These are phyloP conservation scores for Hypoxylon rickii DNA, from an alignment of 495 filamentous ascomycete species.

Conservation along the genomic window DNA sequence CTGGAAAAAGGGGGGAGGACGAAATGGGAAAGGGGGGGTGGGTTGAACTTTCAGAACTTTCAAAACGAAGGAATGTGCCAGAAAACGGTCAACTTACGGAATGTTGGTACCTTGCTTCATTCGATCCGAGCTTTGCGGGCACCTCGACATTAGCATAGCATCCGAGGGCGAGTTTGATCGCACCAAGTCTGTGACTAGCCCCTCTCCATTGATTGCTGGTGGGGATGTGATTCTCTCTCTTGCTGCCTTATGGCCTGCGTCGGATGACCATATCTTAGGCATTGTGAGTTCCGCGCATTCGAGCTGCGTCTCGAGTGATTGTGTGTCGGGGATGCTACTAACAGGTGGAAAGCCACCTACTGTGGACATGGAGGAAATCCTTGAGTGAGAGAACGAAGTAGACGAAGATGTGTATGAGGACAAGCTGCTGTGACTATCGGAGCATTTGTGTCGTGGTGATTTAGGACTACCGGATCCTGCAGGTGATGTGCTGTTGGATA, in stretches of 20 bases:
- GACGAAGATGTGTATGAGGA: constrained; percentile 46
- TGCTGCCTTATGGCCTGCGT: constrained; percentile 1
- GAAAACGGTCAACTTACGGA: too few species aligned
- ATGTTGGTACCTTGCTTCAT: constrained; percentile 10
- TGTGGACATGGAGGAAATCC: constrained; percentile 48
- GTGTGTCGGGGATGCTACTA: constrained; percentile 5
- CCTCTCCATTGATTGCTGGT: constrained; percentile 2
- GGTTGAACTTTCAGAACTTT: too few species aligned
- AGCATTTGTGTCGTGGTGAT: constrained; percentile 47
- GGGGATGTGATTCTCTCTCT: constrained; percentile 19
- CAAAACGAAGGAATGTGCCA: too few species aligned
- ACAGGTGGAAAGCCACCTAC: constrained; percentile 38
- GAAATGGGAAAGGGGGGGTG: too few species aligned
- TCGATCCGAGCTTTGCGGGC: constrained; percentile 3
- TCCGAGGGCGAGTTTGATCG: constrained; percentile 24
- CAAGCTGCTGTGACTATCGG: constrained; percentile 44
- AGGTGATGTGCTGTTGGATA: constrained; percentile 39
- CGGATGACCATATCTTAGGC: constrained; percentile 12
- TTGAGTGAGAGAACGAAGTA: constrained; percentile 42
- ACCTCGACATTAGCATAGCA: constrained; percentile 24
- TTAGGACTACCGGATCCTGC: constrained; percentile 34
- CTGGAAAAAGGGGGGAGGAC: too few species aligned
- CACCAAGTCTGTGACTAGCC: not conserved
- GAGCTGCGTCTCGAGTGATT: constrained; percentile 11
- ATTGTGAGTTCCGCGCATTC: constrained; percentile 14